Evolutionary conservation across 495 filamentous ascomycete species (phyloP), one percentile per base, ranked within the genome.

Genomic region (Monascus purpureus): DNA sequence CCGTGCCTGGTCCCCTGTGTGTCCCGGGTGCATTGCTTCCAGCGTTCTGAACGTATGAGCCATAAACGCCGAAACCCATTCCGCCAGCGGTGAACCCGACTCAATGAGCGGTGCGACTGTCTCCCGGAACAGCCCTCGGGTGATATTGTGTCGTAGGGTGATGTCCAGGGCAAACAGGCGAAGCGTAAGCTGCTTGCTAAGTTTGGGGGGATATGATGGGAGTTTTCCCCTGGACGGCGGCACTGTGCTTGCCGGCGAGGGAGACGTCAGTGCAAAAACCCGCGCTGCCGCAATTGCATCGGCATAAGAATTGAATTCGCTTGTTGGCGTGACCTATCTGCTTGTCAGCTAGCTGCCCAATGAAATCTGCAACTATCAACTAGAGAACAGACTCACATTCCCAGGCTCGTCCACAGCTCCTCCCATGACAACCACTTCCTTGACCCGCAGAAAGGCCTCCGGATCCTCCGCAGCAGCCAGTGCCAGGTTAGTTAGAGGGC

Each of bases 351-450:
- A 27, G 14, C 17, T 15, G 31, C 3, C 25, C 7, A 9, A 3
- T 3, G 3, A 17, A 0, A 8, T 22, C 4, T 7, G 25, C 6
- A 14, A 12, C 4, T 25, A 8, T 17, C 6, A 15, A 16, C 5
- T 26, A 15, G 15, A 13, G 16, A 8, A 31, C n/a, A 26, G 12
- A 51, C 58, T 45, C 49, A 75, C 72, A 57, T 99, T 99, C 31
- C 90, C 90, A 17, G 72, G 67, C 12, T 72, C 46, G 25, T 77
- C 63, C 27, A 96, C 69, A n/a, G 80, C 73, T 35, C 90, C 92
- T 20, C 88, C 90, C 90, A 99, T 99, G n/a, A 93, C 77, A 13
- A 94, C 75, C 2, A 99, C 73, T 49, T 93, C 80, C 49, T 92
- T 93, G 16, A 73, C 84, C 13, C 75, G 73, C 2, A 96, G 68